Base-by-base conservation (phyloP, 768 basidiomycete genomes). In the Russula dissimulans region DNA sequence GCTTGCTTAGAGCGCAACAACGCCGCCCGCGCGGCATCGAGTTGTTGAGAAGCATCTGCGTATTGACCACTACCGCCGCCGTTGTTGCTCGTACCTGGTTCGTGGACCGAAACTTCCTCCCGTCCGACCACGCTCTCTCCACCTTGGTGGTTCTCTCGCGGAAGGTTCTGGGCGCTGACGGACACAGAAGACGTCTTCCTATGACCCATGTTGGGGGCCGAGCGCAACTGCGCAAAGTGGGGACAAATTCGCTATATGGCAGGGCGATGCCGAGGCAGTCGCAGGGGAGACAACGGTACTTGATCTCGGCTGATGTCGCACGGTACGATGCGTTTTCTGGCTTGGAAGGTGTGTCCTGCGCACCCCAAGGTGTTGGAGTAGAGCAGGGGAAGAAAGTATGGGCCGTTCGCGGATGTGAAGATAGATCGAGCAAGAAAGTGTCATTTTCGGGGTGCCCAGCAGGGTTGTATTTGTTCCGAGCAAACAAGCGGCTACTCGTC, bases 221-320 rank as follows among this genome's bases (percentile, higher is more conserved):
- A 42, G 49, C n/a, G 34, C 29, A 14, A 39, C 11, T 32, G 42
- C 38, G 18, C 26, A 6, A 31, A 41, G 44, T 39, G 15, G 29
- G 45, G 49, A 44, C 3, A 18, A 34, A 45, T 51, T 18, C 18
- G 49, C 38, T 32, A 29, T 45, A 26, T 2, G 45, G 31, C 46
- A 31, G 54, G 48, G 49, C 12, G 11, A 38, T n/a, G 49, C 49
- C 44, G 42, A 18, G 4, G 34, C 48, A 17, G 38, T 26, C 12
- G 59, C 49, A 14, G 42, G 48, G 32, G 39, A 26, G 36, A 22
- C 42, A 47, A 61, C 60, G 6, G 47, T n/a, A 38, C 57, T 59
- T 73, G 84, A 86, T 86, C 86, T 88, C 78, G 63, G 53, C 73
- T 74, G 78, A 83, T 89, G 76, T 79, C 70, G 71, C 72, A 84